These are phyloP conservation scores for Aspergillus unguis DNA, from an alignment of 2,329 filamentous ascomycete species.

Conservation along the genomic window DNA sequence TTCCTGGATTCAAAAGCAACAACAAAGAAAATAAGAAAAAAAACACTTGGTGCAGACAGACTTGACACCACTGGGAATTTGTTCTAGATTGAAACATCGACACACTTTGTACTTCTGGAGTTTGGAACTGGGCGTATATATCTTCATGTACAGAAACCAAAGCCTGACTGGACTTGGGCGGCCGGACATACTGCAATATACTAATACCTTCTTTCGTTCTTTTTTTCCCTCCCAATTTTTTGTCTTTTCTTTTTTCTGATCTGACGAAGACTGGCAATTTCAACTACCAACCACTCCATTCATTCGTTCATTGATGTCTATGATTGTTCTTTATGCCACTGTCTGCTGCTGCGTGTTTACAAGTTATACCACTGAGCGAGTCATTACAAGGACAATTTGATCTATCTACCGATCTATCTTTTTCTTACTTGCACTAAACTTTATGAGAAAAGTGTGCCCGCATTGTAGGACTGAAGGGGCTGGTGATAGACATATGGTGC, in stretches of 20 bases:
- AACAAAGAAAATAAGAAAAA: neutral
- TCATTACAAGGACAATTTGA: neutral
- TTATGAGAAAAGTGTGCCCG: neutral
- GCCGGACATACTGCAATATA: slow-evolving; percentile 14
- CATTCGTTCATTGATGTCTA: neutral
- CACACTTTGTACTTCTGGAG: slow-evolving; percentile 4
- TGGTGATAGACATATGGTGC: neutral
- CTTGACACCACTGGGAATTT: no score
- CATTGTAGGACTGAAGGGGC: neutral
- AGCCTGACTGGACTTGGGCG: slow-evolving; percentile 11
- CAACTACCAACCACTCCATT: neutral
- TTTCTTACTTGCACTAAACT: neutral
- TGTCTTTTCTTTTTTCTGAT: neutral
- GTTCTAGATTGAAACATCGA: neutral
- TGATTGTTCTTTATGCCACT: neutral
- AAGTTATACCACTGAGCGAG: slow-evolving; percentile 10
- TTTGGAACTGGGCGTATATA: slow-evolving; percentile 1
- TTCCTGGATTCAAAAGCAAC: neutral
- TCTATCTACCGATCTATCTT: neutral
- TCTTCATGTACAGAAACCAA: neutral
- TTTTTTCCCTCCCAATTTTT: slow-evolving; percentile 8
- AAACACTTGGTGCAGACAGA: neutral
- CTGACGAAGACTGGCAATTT: neutral
- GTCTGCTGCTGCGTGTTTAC: slow-evolving; percentile 1
- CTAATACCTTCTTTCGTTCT: slow-evolving; percentile 8